Evolutionary conservation across 1,284 basidiomycete species (phyloP).

Genomic region (Heterobasidion irregulare): DNA sequence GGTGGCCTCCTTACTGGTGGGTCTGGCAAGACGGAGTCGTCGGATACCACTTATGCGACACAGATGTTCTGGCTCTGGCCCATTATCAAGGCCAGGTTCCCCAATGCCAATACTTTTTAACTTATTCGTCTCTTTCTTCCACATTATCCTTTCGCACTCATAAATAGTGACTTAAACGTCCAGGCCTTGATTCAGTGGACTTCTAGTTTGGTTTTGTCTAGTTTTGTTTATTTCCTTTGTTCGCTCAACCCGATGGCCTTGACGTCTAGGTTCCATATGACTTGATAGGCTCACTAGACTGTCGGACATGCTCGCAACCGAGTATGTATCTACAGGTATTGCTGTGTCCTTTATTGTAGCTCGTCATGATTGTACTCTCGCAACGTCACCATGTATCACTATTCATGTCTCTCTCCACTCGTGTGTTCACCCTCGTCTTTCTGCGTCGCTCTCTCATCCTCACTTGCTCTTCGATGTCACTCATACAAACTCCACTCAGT

Average conservation of each 20-base stretch:
- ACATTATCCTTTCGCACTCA: background rate
- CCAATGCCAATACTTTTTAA: too few relatives aligned
- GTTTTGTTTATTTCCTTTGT: constrained; percentile 4
- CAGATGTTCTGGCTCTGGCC: constrained; percentile 20
- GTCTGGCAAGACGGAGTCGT: constrained; percentile 13
- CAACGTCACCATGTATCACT: background rate
- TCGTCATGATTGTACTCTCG: constrained; percentile 4
- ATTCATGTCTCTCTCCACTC: background rate
- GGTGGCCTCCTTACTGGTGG: constrained; percentile 25
- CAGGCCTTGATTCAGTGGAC: constrained; percentile 3
- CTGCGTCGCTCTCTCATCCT: background rate
- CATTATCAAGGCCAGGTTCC: constrained; percentile 18
- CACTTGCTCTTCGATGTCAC: too few relatives aligned
- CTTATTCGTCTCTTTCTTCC: constrained; percentile 4
- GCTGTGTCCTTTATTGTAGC: constrained; percentile 5
- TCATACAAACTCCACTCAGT: too few relatives aligned
- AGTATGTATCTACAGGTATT: constrained; percentile 6
- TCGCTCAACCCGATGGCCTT: constrained; percentile 11
- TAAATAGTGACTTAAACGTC: constrained; percentile 3
- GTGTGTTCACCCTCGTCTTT: background rate
- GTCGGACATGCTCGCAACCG: constrained; percentile 1
- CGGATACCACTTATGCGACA: constrained; percentile 22
- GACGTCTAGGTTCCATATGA: constrained; percentile 13
- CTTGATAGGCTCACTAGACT: constrained; percentile 12
- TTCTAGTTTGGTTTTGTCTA: constrained; percentile 2